Evolutionary conservation across 2,329 filamentous ascomycete species (phyloP).

Genomic region (Clonostachys rosea): DNA sequence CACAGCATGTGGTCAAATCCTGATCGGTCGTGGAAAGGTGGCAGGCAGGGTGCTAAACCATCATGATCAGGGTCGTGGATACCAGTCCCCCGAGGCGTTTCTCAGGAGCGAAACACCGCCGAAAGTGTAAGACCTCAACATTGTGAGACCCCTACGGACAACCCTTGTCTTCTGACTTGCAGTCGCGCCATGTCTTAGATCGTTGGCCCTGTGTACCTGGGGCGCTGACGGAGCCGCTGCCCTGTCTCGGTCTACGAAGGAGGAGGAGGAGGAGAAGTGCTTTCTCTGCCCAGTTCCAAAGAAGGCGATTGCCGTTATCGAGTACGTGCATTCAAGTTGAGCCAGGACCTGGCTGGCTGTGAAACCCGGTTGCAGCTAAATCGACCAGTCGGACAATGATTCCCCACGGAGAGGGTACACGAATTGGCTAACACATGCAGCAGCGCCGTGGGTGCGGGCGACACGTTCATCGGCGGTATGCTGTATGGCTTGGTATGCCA

Average conservation of each 20-base stretch:
- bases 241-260: slow-evolving; percentile 15
- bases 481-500: slow-evolving; percentile 56
- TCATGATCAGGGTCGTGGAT: slow-evolving; percentile 23
- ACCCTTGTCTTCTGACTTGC: background rate
- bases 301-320: slow-evolving; percentile 1
- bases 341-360: too few relatives aligned
- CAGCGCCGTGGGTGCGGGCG: slow-evolving; percentile 69
- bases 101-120: slow-evolving; percentile 35
- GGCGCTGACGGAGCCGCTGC: slow-evolving; percentile 41
- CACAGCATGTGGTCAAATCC: background rate
- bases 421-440: slow-evolving; percentile 9
- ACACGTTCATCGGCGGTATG: slow-evolving; percentile 71
- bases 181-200: slow-evolving; percentile 20
- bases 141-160: background rate
- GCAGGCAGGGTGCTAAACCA: background rate
- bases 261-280: slow-evolving; percentile 14
- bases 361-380: too few relatives aligned
- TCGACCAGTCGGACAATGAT: background rate
- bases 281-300: slow-evolving; percentile 33
- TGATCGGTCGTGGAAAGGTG: background rate
- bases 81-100: slow-evolving; percentile 43
- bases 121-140: slow-evolving; percentile 34
- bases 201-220: slow-evolving; percentile 54
- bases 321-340: too few relatives aligned
- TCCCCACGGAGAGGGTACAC: background rate